phyloP scores from a whole-genome alignment of 148 eudicot species.

The Chenopodium quinoa region DNA sequence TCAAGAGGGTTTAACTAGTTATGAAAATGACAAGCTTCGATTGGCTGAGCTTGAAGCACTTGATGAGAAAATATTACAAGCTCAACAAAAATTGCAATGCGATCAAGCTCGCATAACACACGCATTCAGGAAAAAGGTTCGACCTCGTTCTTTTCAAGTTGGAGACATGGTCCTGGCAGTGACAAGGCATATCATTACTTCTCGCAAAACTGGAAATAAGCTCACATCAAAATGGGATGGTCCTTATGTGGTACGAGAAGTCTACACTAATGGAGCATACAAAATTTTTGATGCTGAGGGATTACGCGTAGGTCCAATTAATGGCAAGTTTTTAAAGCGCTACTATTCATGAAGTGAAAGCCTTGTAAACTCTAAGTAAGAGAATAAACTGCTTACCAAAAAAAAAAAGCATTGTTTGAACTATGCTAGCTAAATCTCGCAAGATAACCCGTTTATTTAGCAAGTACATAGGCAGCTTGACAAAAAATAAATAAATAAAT shows the following conservation, averaged over 20 bases:
- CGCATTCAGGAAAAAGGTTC: slow-evolving; percentile 7
- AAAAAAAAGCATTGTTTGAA: background rate
- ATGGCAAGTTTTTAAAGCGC: background rate
- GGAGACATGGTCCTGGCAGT: background rate
- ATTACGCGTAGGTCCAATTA: background rate
- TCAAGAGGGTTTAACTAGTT: too few relatives aligned
- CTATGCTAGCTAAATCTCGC: background rate
- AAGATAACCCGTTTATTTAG: too few relatives aligned
- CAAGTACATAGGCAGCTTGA: background rate
- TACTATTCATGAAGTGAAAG: background rate
- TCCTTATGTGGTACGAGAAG: background rate
- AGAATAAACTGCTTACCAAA: background rate
- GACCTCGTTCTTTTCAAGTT: background rate
- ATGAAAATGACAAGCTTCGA: too few relatives aligned
- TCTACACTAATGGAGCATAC: too few relatives aligned
- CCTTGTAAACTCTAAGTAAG: slow-evolving; percentile 3
- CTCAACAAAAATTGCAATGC: background rate
- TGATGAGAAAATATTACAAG: background rate
- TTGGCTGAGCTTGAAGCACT: background rate
- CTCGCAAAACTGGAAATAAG: background rate
- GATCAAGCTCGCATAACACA: background rate
- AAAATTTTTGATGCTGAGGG: background rate
- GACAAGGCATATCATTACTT: background rate
- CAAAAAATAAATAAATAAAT: background rate
- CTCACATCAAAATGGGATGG: slow-evolving; percentile 6